Conservation (phyloP, 1,139 yeast genomes). For the Hansenula lynferdii region DNA sequence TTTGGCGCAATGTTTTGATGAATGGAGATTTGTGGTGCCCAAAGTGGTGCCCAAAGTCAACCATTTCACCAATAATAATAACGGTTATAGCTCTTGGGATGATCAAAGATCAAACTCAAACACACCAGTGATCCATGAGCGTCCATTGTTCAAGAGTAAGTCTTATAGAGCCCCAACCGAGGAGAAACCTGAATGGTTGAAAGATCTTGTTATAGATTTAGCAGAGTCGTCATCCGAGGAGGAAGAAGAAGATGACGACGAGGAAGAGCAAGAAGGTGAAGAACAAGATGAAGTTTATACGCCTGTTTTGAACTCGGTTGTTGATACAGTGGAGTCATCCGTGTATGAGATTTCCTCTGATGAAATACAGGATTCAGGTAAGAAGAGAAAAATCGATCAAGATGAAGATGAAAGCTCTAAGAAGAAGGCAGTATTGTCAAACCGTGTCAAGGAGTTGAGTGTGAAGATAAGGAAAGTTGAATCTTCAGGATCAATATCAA, state of each 20-base stretch:
- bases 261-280: constrained; percentile 3
- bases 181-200: constrained; percentile 21
- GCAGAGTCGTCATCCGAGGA: constrained; percentile 15
- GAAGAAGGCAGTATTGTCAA: no score
- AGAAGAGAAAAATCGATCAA: not conserved
- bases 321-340: no score
- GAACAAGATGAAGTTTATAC: constrained; percentile 4
- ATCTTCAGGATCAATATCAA: not conserved
- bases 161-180: constrained; percentile 10
- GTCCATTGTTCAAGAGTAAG: constrained; percentile 8
- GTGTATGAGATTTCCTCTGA: no score
- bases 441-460: not conserved
- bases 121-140: not conserved
- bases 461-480: not conserved
- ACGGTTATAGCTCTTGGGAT: no score
- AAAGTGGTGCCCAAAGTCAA: no score
- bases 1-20: constrained; percentile 11
- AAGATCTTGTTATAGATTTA: constrained; percentile 18
- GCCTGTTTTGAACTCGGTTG: no score
- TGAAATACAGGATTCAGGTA: no score
- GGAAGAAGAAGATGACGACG: constrained; percentile 2
- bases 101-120: not conserved
- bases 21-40: constrained; percentile 18
- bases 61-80: no score
- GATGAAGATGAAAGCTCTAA: not conserved